phyloP scores from a whole-genome alignment of 2,329 filamentous ascomycete genomes.

The Penicillium sclerotigenum region DNA sequence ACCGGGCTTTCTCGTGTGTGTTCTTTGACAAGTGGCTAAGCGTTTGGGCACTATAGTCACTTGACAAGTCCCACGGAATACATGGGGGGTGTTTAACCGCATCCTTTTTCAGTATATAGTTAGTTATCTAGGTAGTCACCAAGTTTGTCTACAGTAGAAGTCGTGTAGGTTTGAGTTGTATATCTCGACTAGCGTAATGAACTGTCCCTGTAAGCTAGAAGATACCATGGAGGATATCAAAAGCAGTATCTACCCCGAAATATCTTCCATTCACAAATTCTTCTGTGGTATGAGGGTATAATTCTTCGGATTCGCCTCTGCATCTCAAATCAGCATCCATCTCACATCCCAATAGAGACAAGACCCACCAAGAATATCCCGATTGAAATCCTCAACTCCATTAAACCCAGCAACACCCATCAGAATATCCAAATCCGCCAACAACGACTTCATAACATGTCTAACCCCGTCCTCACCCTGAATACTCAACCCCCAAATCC shows the following conservation, averaged over 20 bases:
- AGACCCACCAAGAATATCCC: conserved; percentile 34
- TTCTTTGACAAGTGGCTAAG: background rate
- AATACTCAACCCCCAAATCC: conserved; percentile 59
- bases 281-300: conserved; percentile 41
- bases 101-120: background rate
- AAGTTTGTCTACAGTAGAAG: no score
- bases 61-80: background rate
- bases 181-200: background rate
- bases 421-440: conserved; percentile 62
- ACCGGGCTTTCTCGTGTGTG: background rate
- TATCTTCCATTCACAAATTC: conserved; percentile 12
- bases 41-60: background rate
- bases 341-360: background rate
- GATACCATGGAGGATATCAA: background rate
- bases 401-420: conserved; percentile 59
- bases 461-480: conserved; percentile 60
- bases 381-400: conserved; percentile 52
- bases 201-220: background rate
- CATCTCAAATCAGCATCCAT: conserved; percentile 8
- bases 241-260: background rate
- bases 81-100: background rate
- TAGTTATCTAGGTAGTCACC: background rate
- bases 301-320: conserved; percentile 45
- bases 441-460: conserved; percentile 60
- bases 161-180: background rate